Conservation (phyloP, 2,329 filamentous ascomycete species). For the Botryotinia globosa region DNA sequence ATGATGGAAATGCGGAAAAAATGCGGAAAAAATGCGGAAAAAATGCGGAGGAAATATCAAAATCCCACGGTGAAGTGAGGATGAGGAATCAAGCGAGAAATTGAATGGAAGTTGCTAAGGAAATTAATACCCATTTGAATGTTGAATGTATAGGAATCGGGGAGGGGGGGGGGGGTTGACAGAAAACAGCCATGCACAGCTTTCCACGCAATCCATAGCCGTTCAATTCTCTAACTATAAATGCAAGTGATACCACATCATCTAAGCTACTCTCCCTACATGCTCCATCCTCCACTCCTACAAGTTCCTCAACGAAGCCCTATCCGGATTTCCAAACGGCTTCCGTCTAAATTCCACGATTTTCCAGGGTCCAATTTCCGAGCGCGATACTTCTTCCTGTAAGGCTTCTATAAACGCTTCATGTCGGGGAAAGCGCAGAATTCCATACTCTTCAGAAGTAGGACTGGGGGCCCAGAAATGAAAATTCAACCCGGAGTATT, state of each 20-base stretch:
- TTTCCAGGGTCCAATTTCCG: conserved; percentile 15
- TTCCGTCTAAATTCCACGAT: not conserved
- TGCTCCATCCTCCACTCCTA: no score
- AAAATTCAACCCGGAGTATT: conserved; percentile 13
- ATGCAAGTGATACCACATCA: not conserved
- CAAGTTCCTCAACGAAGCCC: not conserved
- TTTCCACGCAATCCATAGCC: not conserved
- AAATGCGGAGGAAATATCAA: not conserved
- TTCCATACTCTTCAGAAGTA: not conserved
- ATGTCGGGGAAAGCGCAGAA: not conserved
- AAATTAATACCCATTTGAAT: not conserved
- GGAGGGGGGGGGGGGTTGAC: no score
- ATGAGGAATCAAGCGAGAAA: not conserved
- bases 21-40: no score
- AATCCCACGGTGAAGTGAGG: not conserved
- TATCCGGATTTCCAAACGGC: not conserved
- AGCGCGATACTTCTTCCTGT: not conserved
- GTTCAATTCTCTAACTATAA: not conserved
- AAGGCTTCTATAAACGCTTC: conserved; percentile 9
- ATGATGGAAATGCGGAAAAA: not conserved
- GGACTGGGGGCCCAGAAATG: conserved; percentile 6
- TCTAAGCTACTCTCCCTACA: not conserved
- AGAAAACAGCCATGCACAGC: not conserved
- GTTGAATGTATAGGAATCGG: not conserved
- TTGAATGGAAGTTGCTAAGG: not conserved